A percentile compares a stretch with the other conserved stretches of the same genome.
phyloP scores from a whole-genome alignment of 2,329 filamentous ascomycete species.

The Cryoendolithus antarcticus region DNA sequence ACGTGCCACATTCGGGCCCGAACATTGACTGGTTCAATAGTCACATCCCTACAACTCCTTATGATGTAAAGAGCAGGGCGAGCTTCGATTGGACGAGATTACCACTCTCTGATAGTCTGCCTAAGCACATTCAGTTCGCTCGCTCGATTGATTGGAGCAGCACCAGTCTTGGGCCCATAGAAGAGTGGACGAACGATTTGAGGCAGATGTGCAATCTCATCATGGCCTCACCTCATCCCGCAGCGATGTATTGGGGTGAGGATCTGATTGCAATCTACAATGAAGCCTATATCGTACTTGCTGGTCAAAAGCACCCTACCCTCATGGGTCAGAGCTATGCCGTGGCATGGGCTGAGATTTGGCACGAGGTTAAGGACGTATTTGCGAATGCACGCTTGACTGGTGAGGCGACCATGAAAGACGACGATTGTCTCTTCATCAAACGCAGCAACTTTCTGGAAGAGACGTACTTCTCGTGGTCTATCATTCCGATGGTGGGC shows the following conservation, averaged over 20 bases:
- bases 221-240: constrained; percentile 59
- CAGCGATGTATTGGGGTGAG: constrained; percentile 56
- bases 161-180: constrained; percentile 64
- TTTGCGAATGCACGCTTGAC: constrained; percentile 55
- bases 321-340: constrained; percentile 63
- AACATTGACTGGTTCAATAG: constrained; percentile 19
- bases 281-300: constrained; percentile 57
- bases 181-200: constrained; percentile 57
- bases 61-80: no score
- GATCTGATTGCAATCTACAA: constrained; percentile 60
- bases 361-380: constrained; percentile 55
- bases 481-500: constrained; percentile 64
- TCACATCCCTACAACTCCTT: constrained; percentile 10
- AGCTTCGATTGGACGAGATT: constrained; percentile 71
- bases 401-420: constrained; percentile 72
- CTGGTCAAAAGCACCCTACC: constrained; percentile 62
- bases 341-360: constrained; percentile 61
- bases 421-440: constrained; percentile 67
- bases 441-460: constrained; percentile 57
- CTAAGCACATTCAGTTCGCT: constrained; percentile 60
- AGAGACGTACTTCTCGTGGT: constrained; percentile 76
- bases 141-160: constrained; percentile 60
- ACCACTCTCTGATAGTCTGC: constrained; percentile 49
- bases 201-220: constrained; percentile 70
- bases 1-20: constrained; percentile 23